Evolutionary conservation across 768 basidiomycete genomes (phyloP).

Genomic region (Termitomyces sp.): DNA sequence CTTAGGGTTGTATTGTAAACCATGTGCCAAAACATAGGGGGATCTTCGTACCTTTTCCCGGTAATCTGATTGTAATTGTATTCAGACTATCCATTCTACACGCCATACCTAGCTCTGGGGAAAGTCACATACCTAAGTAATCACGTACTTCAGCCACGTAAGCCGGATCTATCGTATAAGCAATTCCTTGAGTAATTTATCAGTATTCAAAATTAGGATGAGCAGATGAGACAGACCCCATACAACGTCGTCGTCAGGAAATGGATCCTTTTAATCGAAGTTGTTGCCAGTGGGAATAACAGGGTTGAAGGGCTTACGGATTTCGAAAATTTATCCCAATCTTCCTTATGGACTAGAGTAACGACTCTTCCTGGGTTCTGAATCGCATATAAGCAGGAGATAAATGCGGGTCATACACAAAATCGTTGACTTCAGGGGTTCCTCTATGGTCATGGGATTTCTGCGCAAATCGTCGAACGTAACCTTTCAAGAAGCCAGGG

Average conservation of each 20-base stretch:
- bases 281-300: neutral
- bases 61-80: constrained; percentile 51
- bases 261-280: constrained; percentile 49
- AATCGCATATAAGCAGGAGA: neutral
- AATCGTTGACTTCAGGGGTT: constrained; percentile 64
- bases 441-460: constrained; percentile 92
- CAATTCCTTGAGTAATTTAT: constrained; percentile 52
- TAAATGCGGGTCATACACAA: neutral
- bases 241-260: constrained; percentile 73
- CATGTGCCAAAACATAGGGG: neutral
- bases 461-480: constrained; percentile 88
- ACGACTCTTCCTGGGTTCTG: constrained; percentile 88
- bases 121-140: constrained; percentile 64
- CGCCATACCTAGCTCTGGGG: neutral
- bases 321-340: constrained; percentile 79
- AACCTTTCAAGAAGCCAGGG: constrained; percentile 86
- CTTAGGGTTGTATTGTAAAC: constrained; percentile 33
- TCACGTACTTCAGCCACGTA: constrained; percentile 76
- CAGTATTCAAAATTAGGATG: neutral
- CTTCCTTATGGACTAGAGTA: constrained; percentile 82
- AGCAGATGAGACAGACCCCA: constrained; percentile 59
- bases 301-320: constrained; percentile 41
- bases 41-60: constrained; percentile 67
- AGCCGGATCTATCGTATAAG: constrained; percentile 82
- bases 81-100: neutral